Conservation (phyloP, 176 grass and related monocot genomes). For the Eremochloa ophiuroides region DNA sequence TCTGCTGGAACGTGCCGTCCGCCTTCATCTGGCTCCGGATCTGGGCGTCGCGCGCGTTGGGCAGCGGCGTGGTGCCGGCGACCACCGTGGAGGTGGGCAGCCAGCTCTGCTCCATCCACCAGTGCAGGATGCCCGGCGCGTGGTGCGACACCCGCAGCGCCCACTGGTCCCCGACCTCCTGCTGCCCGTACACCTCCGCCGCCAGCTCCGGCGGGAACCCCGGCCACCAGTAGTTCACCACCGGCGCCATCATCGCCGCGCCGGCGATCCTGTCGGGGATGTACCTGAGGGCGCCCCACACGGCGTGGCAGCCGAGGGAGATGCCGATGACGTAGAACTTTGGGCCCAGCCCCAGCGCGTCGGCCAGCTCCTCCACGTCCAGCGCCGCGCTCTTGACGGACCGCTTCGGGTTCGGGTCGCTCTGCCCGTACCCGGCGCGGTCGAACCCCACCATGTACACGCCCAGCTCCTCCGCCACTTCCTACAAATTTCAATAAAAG, state of each 20-base stretch:
- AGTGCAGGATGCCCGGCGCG: slow-evolving; percentile 60
- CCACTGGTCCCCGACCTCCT: slow-evolving; percentile 66
- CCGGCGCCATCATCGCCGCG: slow-evolving; percentile 48
- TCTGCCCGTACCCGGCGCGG: slow-evolving; percentile 64
- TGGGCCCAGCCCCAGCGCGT: slow-evolving; percentile 43
- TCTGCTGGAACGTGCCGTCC: slow-evolving; percentile 44
- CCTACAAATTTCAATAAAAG: too few species aligned
- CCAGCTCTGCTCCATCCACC: slow-evolving; percentile 89
- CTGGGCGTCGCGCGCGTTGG: slow-evolving; percentile 56
- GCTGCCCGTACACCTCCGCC: slow-evolving; percentile 41
- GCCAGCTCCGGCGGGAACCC: slow-evolving; percentile 50
- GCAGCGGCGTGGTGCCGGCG: slow-evolving; percentile 41
- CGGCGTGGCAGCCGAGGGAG: slow-evolving; percentile 67
- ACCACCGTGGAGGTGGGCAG: slow-evolving; percentile 67
- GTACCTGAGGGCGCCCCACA: slow-evolving; percentile 73
- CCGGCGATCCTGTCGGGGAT: slow-evolving; percentile 69
- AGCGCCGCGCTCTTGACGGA: slow-evolving; percentile 49
- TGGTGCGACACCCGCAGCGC: slow-evolving; percentile 61
- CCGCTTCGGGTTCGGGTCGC: slow-evolving; percentile 62
- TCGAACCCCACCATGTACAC: slow-evolving; percentile 81
- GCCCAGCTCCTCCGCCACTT: slow-evolving; percentile 60
- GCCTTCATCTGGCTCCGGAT: neutral
- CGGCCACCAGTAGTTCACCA: slow-evolving; percentile 72
- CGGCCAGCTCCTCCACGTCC: slow-evolving; percentile 62
- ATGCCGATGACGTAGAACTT: slow-evolving; percentile 66